Conservation (phyloP, 2,329 filamentous ascomycete species). For the Trichoderma oligosporum region DNA sequence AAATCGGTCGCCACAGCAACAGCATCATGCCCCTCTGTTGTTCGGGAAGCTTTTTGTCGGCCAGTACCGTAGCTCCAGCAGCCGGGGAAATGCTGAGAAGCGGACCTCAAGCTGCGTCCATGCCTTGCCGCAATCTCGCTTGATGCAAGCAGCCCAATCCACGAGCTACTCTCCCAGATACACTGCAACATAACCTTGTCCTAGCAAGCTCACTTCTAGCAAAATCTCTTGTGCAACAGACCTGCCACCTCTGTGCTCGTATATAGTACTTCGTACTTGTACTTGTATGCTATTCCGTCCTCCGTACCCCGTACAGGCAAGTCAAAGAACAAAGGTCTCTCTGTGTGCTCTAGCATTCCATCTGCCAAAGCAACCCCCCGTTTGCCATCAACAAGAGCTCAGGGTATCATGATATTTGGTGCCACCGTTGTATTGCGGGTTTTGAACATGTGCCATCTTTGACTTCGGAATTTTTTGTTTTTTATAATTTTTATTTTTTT, state of each 20-base stretch:
- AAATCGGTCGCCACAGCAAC: conserved; percentile 22
- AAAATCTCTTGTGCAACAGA: neutral
- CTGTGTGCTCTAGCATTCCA: neutral
- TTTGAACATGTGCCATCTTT: conserved; percentile 15
- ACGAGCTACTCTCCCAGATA: neutral
- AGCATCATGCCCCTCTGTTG: conserved; percentile 23
- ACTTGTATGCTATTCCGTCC: neutral
- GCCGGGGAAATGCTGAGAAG: conserved; percentile 16
- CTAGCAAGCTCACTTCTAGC: neutral
- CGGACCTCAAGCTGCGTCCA: conserved; percentile 19
- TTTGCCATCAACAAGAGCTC: conserved; percentile 10
- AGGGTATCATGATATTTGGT: conserved; percentile 16
- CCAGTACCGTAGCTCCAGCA: conserved; percentile 19
- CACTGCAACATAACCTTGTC: neutral
- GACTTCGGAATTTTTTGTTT: neutral
- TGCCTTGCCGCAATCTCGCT: conserved; percentile 20
- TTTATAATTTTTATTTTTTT: neutral
- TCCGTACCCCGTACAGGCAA: neutral
- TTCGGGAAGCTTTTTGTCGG: conserved; percentile 12
- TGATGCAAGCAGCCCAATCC: conserved; percentile 19
- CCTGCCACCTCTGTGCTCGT: neutral
- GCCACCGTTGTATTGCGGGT: conserved; percentile 10
- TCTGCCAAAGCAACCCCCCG: conserved; percentile 7
- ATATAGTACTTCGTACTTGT: neutral
- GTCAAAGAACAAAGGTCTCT: neutral